These are phyloP conservation scores for Leishmania gerbilli DNA, from an alignment of 208 protist species.

Conservation along the genomic window DNA sequence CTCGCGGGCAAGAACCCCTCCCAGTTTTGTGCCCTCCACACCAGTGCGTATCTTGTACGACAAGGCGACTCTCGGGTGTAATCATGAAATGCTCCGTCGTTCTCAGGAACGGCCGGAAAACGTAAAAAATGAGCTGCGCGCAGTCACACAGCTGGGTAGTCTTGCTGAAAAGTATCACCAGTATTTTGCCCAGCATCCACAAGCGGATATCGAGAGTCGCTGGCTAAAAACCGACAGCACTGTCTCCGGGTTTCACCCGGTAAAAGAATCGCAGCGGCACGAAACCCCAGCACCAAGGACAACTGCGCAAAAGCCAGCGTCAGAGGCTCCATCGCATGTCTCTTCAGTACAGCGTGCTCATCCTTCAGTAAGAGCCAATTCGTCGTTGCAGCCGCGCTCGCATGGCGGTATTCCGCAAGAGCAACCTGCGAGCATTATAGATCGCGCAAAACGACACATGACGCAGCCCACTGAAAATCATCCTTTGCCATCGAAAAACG, in stretches of 20 bases:
- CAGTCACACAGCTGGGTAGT: neutral
- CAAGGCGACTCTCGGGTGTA: neutral
- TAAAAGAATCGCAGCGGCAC: neutral
- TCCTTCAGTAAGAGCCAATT: neutral
- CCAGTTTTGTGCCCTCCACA: neutral
- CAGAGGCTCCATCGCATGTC: neutral
- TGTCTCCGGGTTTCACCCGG: neutral
- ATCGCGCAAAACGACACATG: neutral
- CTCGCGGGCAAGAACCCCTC: slow-evolving; percentile 7
- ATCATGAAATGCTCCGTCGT: neutral
- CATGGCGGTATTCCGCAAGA: neutral
- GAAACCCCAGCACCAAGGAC: neutral
- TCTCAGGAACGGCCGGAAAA: neutral
- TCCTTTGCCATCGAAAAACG: neutral
- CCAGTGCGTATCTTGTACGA: neutral
- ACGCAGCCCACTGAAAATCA: neutral
- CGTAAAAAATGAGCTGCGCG: neutral
- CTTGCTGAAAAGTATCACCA: slow-evolving; percentile 25
- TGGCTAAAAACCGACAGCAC: neutral
- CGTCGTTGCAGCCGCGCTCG: neutral
- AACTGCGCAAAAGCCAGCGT: neutral
- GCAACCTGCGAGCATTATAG: neutral
- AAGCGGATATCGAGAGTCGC: neutral
- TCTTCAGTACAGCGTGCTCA: neutral
- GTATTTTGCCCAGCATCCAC: slow-evolving; percentile 6